A percentile compares a stretch with the other conserved stretches of the same genome.
These are phyloP conservation scores for Tulasnella sp. DNA, from an alignment of 768 basidiomycete genomes.

Conservation along the genomic window DNA sequence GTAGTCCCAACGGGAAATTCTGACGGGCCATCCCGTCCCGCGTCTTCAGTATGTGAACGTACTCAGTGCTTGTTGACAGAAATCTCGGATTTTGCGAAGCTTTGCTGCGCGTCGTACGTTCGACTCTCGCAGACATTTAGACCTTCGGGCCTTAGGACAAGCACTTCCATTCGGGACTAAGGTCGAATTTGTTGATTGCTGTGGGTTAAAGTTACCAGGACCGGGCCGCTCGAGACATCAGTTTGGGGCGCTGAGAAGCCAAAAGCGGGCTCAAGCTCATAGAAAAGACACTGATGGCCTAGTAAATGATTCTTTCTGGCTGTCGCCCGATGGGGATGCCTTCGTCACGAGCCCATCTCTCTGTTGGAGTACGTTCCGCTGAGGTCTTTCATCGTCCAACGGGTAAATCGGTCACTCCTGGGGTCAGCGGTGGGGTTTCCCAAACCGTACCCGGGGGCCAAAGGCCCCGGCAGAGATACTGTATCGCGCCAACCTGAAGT, in stretches of 20 bases:
- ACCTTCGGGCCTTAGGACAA: not conserved
- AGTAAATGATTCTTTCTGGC: not conserved
- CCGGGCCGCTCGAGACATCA: not conserved
- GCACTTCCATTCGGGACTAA: not conserved
- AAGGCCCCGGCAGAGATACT: too few relatives aligned
- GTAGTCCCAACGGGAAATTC: not conserved
- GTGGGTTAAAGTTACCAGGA: not conserved
- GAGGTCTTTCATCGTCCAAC: not conserved
- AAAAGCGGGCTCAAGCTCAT: not conserved
- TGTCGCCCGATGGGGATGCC: not conserved
- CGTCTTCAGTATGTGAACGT: conserved; percentile 4
- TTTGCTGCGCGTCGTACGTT: not conserved
- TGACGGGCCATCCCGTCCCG: not conserved
- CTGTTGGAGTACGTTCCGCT: not conserved
- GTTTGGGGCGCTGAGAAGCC: not conserved
- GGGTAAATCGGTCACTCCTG: too few relatives aligned
- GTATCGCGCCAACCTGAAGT: too few relatives aligned
- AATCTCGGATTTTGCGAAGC: conserved; percentile 1
- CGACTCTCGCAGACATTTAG: not conserved
- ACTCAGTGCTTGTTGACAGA: not conserved
- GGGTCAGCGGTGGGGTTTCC: too few relatives aligned
- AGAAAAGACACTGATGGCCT: not conserved
- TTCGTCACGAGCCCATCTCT: not conserved
- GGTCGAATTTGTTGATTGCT: not conserved
- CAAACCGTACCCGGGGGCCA: too few relatives aligned